Conservation (phyloP, 2,329 filamentous ascomycete species). For the Fusarium nodosum region DNA sequence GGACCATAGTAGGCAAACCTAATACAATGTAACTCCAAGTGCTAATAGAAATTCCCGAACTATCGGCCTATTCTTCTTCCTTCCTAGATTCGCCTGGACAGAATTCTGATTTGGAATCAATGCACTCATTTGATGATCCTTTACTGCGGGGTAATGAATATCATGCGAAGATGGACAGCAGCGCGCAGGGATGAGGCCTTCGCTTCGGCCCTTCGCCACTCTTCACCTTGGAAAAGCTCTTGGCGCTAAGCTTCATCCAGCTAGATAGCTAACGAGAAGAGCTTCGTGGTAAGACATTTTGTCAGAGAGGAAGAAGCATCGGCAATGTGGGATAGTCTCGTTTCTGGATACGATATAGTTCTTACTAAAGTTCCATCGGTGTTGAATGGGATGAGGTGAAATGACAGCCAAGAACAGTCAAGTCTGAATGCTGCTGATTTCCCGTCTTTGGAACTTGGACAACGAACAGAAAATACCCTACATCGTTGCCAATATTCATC, state of each 20-base stretch:
- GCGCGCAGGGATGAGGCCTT: constrained; percentile 10
- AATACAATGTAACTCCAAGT: neutral
- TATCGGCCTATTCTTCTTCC: neutral
- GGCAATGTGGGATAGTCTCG: constrained; percentile 3
- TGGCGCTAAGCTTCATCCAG: constrained; percentile 7
- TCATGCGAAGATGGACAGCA: constrained; percentile 6
- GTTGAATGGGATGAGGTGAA: neutral
- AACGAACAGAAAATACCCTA: neutral
- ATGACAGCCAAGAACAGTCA: neutral
- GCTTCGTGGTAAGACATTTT: neutral
- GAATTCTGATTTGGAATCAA: constrained; percentile 35
- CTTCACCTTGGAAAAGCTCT: constrained; percentile 7
- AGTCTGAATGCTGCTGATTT: neutral
- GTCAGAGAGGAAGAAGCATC: neutral
- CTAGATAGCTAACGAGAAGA: neutral
- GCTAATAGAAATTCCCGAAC: neutral
- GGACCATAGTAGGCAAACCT: constrained; percentile 1
- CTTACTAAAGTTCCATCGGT: neutral
- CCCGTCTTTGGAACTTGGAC: neutral
- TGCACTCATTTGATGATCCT: constrained; percentile 3
- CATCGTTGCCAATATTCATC: neutral
- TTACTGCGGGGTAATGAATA: neutral
- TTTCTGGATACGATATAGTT: constrained; percentile 5
- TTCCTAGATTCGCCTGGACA: constrained; percentile 2
- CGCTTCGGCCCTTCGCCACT: constrained; percentile 18